Conservation (phyloP, 768 basidiomycete species). For the Termitomyces eurrhizus region DNA sequence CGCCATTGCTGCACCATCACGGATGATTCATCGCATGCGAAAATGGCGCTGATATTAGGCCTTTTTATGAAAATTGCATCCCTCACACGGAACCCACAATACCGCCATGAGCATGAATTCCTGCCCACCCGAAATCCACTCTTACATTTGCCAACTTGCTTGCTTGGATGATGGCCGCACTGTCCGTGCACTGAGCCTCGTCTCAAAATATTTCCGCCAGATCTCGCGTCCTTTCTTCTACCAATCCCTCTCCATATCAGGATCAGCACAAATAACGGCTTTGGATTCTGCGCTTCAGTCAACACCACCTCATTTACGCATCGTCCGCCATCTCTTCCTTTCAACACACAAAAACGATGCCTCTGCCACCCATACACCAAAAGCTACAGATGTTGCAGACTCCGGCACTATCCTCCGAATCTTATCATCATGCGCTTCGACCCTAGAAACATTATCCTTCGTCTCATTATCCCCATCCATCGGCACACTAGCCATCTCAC, state of each 20-base stretch:
- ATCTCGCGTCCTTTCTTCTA: conserved; percentile 36
- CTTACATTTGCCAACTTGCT: conserved; percentile 39
- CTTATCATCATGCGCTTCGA: conserved; percentile 34
- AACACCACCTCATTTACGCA: conserved; percentile 32
- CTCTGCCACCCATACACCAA: conserved; percentile 6
- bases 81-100: neutral
- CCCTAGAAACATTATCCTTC: conserved; percentile 38
- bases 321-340: conserved; percentile 42
- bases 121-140: conserved; percentile 41
- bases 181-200: conserved; percentile 31
- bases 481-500: conserved; percentile 36
- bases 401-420: conserved; percentile 26
- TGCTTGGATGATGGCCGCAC: conserved; percentile 37
- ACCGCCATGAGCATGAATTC: conserved; percentile 25
- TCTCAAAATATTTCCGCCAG: conserved; percentile 37
- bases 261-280: conserved; percentile 21
- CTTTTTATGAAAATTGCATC: neutral
- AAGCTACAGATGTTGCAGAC: conserved; percentile 6
- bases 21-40: neutral
- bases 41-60: neutral
- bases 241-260: conserved; percentile 33
- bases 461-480: conserved; percentile 27
- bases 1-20: conserved; percentile 22
- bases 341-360: conserved; percentile 25
- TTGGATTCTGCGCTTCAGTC: conserved; percentile 28